Evolutionary conservation across 306 rosid species (phyloP), one percentile per base, ranked within the genome.

Genomic region (Prunus davidiana): DNA sequence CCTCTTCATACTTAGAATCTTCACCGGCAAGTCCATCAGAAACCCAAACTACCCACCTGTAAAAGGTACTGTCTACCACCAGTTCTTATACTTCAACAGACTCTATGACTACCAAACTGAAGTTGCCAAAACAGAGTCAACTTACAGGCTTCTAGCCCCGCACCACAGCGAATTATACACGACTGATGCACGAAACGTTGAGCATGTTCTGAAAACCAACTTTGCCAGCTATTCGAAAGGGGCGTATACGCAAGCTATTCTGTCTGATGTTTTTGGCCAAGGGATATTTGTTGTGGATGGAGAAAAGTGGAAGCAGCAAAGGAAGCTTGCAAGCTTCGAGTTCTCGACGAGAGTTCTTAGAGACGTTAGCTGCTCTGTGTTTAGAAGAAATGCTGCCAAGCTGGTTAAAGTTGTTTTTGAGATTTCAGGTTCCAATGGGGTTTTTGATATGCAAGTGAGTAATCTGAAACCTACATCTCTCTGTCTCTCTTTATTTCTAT

Each of bases 201-300:
- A 77, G 32, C 68, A 77, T 60, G 20, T 77, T 46, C 70, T 77
- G 27, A 77, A 69, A 60, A 77, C 70, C 70, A 69, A 77, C n/a
- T 77, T 77, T 28, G 14, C 45, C 51, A 69, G 61, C 16, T 77
- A 77, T 11, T 32, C 14, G 1, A 47, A 62, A 47, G 81, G 81
- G 32, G 57, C 15, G 1, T 34, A 4, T 14, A 62, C 25, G 25
- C 80, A 72, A 13, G 88, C 77, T 0, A 43, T 83, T 1, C 0
- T 79, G 16, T 50, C 60, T 8, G 98, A 89, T 82, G 78, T 93
- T 69, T 85, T 90, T 43, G 92, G 91, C 51, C 67, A 81, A 4
- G 98, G 98, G 50, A 93, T 93, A 34, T 93, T 93, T 56, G 67
- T 18, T 0, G 93, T 86, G 56, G 94, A 93, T 72, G 94, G 94